A percentile compares a stretch with the other conserved stretches of the same genome.
phyloP scores from a whole-genome alignment of 1,139 yeast genomes.

The Geotrichum cucujoidarum region DNA sequence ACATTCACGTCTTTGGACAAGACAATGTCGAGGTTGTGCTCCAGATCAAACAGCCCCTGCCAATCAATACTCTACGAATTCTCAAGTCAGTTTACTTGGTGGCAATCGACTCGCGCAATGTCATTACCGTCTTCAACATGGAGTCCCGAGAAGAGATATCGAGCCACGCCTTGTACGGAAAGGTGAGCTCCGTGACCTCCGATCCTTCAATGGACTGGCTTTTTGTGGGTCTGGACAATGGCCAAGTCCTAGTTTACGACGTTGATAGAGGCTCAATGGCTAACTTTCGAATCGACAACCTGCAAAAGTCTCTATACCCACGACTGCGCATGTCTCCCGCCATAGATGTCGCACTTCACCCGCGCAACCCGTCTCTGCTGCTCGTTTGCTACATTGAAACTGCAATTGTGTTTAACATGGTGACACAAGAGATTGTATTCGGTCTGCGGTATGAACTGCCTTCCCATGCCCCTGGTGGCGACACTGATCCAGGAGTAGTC shows the following conservation, averaged over 20 bases:
- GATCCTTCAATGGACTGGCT: slow-evolving; percentile 92
- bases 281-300: slow-evolving; percentile 62
- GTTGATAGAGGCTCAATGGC: slow-evolving; percentile 71
- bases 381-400: slow-evolving; percentile 67
- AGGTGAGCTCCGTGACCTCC: slow-evolving; percentile 60
- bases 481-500: slow-evolving; percentile 39
- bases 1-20: slow-evolving; percentile 78
- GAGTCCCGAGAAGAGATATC: slow-evolving; percentile 57
- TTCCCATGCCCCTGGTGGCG: slow-evolving; percentile 61
- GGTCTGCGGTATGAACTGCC: slow-evolving; percentile 57
- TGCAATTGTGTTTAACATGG: slow-evolving; percentile 65
- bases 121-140: slow-evolving; percentile 64
- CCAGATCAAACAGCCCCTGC: slow-evolving; percentile 39
- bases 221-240: slow-evolving; percentile 73
- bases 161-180: slow-evolving; percentile 48
- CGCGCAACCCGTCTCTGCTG: slow-evolving; percentile 78
- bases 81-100: slow-evolving; percentile 78
- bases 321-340: slow-evolving; percentile 51
- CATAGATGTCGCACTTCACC: slow-evolving; percentile 67
- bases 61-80: slow-evolving; percentile 56
- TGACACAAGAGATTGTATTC: slow-evolving; percentile 52
- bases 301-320: slow-evolving; percentile 48
- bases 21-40: slow-evolving; percentile 73
- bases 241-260: slow-evolving; percentile 69
- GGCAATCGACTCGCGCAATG: slow-evolving; percentile 52